phyloP scores from a whole-genome alignment of 2,329 filamentous ascomycete species.

The Berkeleyomyces basicola region DNA sequence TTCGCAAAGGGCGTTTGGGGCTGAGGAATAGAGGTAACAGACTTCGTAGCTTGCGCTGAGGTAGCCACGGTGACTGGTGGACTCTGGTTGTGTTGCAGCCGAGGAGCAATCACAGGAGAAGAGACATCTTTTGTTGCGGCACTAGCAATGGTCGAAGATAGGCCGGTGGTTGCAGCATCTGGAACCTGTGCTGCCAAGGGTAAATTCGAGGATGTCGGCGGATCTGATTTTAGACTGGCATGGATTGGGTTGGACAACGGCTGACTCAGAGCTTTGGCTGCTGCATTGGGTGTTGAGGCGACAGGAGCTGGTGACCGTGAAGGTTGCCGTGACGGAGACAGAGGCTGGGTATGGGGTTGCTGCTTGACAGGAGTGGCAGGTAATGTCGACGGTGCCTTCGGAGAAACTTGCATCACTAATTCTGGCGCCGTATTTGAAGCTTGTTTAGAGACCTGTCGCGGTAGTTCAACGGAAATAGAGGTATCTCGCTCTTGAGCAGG shows the following conservation, averaged over 20 bases:
- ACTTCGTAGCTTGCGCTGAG: neutral
- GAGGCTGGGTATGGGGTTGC: neutral
- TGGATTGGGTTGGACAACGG: neutral
- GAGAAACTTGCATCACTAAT: neutral
- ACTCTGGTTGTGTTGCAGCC: neutral
- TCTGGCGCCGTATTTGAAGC: neutral
- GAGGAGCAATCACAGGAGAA: neutral
- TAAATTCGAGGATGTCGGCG: neutral
- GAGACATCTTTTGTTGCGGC: neutral
- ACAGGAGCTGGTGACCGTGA: neutral
- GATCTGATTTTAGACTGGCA: neutral
- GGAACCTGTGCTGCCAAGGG: neutral
- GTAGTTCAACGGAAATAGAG: neutral
- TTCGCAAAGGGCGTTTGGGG: slow-evolving; percentile 11
- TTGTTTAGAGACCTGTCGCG: neutral
- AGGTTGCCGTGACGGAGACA: neutral
- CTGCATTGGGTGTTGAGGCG: neutral
- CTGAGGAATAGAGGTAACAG: neutral
- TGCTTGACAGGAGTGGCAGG: neutral
- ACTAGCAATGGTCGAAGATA: neutral
- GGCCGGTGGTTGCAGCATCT: neutral
- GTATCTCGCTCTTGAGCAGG: neutral
- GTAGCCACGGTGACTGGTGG: neutral
- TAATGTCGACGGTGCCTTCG: neutral
- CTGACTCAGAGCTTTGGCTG: neutral